phyloP scores from a whole-genome alignment of 2,329 filamentous ascomycete species.

The Mollisiaceae sp. region DNA sequence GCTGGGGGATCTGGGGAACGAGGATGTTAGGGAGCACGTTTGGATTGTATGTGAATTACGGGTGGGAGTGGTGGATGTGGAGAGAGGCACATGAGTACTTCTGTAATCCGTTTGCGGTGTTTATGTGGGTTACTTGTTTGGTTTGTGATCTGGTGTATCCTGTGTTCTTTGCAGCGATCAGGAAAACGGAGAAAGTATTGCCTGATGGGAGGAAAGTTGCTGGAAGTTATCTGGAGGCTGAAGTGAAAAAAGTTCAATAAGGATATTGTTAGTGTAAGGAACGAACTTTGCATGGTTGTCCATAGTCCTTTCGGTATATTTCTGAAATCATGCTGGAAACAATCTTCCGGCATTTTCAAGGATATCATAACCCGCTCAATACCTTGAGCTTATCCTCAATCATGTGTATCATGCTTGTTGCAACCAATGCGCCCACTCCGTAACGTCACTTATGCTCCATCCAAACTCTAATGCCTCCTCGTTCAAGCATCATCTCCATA shows the following conservation, averaged over 20 bases:
- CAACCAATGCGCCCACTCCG: background rate
- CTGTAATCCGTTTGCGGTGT: slow-evolving; percentile 48
- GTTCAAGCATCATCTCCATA: slow-evolving; percentile 33
- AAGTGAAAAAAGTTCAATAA: slow-evolving; percentile 6
- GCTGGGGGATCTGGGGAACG: slow-evolving; percentile 54
- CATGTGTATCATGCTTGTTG: background rate
- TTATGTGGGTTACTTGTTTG: slow-evolving; percentile 48
- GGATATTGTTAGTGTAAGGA: background rate
- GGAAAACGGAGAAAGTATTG: slow-evolving; percentile 46
- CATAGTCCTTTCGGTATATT: background rate
- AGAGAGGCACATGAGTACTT: slow-evolving; percentile 56
- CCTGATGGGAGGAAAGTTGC: slow-evolving; percentile 43
- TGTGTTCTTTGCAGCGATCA: slow-evolving; percentile 48
- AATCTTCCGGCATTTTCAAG: no score
- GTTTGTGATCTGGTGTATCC: slow-evolving; percentile 53
- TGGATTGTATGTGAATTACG: slow-evolving; percentile 48
- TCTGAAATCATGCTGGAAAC: background rate
- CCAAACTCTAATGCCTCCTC: background rate
- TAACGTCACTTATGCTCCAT: background rate
- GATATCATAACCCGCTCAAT: background rate
- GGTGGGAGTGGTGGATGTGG: slow-evolving; percentile 56
- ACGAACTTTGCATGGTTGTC: background rate
- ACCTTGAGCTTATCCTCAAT: background rate
- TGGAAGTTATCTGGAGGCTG: slow-evolving; percentile 1
- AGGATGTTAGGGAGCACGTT: slow-evolving; percentile 50